These are phyloP conservation scores for Phytopythium aichiense DNA, from an alignment of 352 stramenopile species.

Conservation along the genomic window DNA sequence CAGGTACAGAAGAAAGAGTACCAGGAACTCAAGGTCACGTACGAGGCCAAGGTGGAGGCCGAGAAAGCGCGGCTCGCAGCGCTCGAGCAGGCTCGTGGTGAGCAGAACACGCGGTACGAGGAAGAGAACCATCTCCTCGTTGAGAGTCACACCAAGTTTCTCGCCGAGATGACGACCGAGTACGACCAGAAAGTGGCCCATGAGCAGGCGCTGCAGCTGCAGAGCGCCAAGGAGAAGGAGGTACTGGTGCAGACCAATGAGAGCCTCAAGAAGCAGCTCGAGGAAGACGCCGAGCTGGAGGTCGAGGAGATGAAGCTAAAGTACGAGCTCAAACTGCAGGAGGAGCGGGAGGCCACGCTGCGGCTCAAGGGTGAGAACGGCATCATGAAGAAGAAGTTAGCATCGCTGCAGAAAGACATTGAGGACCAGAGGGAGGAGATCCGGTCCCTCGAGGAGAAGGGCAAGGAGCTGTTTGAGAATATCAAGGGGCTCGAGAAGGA, in stretches of 20 bases:
- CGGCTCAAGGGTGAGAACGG: constrained; percentile 95
- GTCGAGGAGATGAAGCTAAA: constrained; percentile 90
- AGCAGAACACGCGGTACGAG: constrained; percentile 70
- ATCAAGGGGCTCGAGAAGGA: constrained; percentile 92
- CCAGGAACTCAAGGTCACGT: constrained; percentile 87
- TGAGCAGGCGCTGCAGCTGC: constrained; percentile 75
- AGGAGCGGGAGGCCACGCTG: constrained; percentile 88
- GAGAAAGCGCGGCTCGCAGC: constrained; percentile 89
- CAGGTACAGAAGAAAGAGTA: constrained; percentile 86
- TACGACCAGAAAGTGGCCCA: constrained; percentile 89
- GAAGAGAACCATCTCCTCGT: constrained; percentile 77
- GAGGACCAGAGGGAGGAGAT: constrained; percentile 95
- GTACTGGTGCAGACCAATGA: constrained; percentile 87
- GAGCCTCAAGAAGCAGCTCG: constrained; percentile 86
- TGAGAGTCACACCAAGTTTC: constrained; percentile 78
- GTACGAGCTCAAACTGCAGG: constrained; percentile 89
- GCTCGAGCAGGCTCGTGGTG: constrained; percentile 65
- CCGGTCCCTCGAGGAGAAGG: constrained; percentile 85
- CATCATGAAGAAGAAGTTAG: constrained; percentile 97
- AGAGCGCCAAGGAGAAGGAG: constrained; percentile 58
- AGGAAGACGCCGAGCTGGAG: constrained; percentile 93
- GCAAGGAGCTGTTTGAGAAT: constrained; percentile 90
- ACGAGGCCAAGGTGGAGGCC: constrained; percentile 89
- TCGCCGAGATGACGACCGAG: constrained; percentile 90
- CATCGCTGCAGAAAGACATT: constrained; percentile 91